Conservation (phyloP, 2,329 filamentous ascomycete genomes). For the Neospermospora avenae region DNA sequence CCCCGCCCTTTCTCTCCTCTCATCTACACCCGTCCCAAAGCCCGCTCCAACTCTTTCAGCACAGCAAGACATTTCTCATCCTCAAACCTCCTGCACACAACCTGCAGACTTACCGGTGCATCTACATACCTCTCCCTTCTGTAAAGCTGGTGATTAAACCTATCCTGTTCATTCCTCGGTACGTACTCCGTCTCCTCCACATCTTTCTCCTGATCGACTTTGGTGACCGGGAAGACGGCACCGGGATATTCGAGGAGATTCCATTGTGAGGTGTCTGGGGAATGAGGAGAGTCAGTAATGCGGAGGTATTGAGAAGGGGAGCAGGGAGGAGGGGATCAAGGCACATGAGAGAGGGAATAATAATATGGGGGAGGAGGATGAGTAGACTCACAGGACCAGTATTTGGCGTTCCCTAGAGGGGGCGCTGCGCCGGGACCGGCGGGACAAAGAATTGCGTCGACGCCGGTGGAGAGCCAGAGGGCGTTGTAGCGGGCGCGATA, state of each 20-base stretch:
- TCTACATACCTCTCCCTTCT: slow-evolving; percentile 15
- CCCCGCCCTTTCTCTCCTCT: too few species aligned
- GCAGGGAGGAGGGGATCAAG: too few species aligned
- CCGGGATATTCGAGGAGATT: slow-evolving; percentile 66
- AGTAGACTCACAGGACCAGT: slow-evolving; percentile 48
- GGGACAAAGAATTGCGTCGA: slow-evolving; percentile 57
- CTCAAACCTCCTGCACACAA: slow-evolving; percentile 36
- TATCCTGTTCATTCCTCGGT: slow-evolving; percentile 30
- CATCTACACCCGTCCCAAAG: slow-evolving; percentile 7
- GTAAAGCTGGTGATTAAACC: slow-evolving; percentile 31
- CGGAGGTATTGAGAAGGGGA: too few species aligned
- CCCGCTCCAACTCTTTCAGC: slow-evolving; percentile 14
- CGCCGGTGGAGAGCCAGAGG: slow-evolving; percentile 35
- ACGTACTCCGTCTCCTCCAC: slow-evolving; percentile 18
- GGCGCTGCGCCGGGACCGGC: slow-evolving; percentile 52
- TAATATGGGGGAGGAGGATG: too few species aligned
- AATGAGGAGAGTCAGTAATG: too few species aligned
- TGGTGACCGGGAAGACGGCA: slow-evolving; percentile 53
- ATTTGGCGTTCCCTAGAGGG: slow-evolving; percentile 45
- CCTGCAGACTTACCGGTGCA: slow-evolving; percentile 38
- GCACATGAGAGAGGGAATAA: too few species aligned
- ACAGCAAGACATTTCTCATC: slow-evolving; percentile 36
- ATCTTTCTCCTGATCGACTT: slow-evolving; percentile 24
- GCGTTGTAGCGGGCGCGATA: slow-evolving; percentile 21
- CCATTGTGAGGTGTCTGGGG: slow-evolving; percentile 63